These are phyloP conservation scores for Thalassiosira allenii DNA, from an alignment of 352 stramenopile genomes.

Conservation along the genomic window DNA sequence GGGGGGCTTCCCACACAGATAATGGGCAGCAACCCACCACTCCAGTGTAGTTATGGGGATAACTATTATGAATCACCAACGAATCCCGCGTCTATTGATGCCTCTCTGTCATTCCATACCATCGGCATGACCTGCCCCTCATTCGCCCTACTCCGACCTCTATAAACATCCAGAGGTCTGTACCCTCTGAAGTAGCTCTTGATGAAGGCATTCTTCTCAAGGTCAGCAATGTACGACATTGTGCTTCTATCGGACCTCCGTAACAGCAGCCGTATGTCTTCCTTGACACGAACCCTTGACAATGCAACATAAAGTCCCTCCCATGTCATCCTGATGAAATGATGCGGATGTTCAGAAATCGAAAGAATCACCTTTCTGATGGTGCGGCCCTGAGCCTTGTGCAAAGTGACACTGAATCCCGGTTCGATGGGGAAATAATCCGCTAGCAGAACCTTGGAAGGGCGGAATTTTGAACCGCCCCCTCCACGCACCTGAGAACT, in stretches of 20 bases:
- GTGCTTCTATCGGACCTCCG: background rate
- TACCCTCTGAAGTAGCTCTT: constrained; percentile 14
- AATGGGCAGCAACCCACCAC: too few species aligned
- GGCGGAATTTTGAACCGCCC: background rate
- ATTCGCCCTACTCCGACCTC: too few species aligned
- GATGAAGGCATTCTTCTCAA: constrained; percentile 15
- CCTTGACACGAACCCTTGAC: background rate
- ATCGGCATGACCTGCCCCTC: too few species aligned
- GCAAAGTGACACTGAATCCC: constrained; percentile 19
- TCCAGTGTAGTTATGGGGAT: too few species aligned
- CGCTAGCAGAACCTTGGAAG: constrained; percentile 1
- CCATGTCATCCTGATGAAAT: constrained; percentile 10
- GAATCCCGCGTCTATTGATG: too few species aligned
- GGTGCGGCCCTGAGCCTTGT: constrained; percentile 22
- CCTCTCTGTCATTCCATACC: too few species aligned
- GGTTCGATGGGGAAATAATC: constrained; percentile 25
- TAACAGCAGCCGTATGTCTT: constrained; percentile 13
- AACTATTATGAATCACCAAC: too few species aligned
- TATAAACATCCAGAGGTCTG: too few species aligned
- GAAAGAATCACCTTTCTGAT: constrained; percentile 19
- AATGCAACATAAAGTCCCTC: constrained; percentile 23
- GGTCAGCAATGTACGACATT: constrained; percentile 9
- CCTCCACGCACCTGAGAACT: constrained; percentile 1
- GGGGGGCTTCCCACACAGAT: too few species aligned
- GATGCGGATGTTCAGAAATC: constrained; percentile 26